Conservation (phyloP, 768 basidiomycete species). For the Mycena galericulata region DNA sequence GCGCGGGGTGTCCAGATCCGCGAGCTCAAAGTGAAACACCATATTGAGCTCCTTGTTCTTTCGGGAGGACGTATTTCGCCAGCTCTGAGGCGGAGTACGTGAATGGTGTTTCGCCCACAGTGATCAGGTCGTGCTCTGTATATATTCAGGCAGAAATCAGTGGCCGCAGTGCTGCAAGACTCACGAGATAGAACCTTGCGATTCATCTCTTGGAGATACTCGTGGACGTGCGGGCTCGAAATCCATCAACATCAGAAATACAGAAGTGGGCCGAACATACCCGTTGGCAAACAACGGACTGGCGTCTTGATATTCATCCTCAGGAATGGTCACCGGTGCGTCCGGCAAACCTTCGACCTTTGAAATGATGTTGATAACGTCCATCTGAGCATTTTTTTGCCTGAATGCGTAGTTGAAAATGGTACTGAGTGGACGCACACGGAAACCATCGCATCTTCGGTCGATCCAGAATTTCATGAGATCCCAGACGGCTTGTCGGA, state of each 20-base stretch:
- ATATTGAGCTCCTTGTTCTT: slow-evolving; percentile 72
- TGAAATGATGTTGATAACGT: slow-evolving; percentile 77
- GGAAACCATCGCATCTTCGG: slow-evolving; percentile 80
- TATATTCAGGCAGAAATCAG: not conserved
- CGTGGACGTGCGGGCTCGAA: slow-evolving; percentile 69
- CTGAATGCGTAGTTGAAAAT: not conserved
- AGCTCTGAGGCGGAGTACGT: slow-evolving; percentile 64
- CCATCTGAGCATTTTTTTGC: slow-evolving; percentile 64
- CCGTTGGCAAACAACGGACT: slow-evolving; percentile 70
- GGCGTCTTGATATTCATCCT: slow-evolving; percentile 64
- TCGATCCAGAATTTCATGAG: slow-evolving; percentile 82
- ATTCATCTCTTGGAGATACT: slow-evolving; percentile 77
- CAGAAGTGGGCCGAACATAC: slow-evolving; percentile 46
- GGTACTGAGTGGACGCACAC: slow-evolving; percentile 54
- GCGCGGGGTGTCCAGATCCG: slow-evolving; percentile 66
- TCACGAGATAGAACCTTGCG: slow-evolving; percentile 68
- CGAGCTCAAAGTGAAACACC: slow-evolving; percentile 74
- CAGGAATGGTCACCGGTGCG: slow-evolving; percentile 66
- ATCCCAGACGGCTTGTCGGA: slow-evolving; percentile 69
- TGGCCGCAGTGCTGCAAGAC: slow-evolving; percentile 37
- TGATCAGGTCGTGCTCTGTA: slow-evolving; percentile 68
- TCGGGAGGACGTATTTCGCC: slow-evolving; percentile 66
- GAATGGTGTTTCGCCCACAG: slow-evolving; percentile 74
- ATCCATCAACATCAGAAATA: not conserved
- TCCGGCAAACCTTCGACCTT: slow-evolving; percentile 75